Evolutionary conservation across 169 alveolate genomes (phyloP).

Genomic region (Plasmodium ovale): DNA sequence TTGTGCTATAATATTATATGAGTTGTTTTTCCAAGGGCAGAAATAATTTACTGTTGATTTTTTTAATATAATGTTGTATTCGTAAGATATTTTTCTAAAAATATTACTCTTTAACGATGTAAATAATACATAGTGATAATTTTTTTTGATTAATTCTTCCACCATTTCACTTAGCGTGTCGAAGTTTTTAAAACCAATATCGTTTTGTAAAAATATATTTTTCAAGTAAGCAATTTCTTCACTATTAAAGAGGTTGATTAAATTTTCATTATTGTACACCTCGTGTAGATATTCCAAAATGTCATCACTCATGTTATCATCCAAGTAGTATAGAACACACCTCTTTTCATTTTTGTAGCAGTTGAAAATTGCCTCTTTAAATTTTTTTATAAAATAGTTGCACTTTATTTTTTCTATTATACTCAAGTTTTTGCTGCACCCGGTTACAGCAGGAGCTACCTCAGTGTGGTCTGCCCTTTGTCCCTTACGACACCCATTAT

Average conservation of each 20-base stretch:
- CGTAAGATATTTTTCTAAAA: slow-evolving; percentile 67
- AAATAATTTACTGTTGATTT: slow-evolving; percentile 73
- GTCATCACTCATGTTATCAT: slow-evolving; percentile 67
- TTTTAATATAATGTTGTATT: slow-evolving; percentile 54
- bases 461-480: not conserved
- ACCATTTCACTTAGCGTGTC: slow-evolving; percentile 55
- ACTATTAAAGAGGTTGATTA: slow-evolving; percentile 66
- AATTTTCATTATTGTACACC: slow-evolving; percentile 55
- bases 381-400: slow-evolving; percentile 67
- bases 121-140: slow-evolving; percentile 70
- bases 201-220: slow-evolving; percentile 60
- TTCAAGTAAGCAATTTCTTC: slow-evolving; percentile 74
- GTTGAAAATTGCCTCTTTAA: slow-evolving; percentile 70
- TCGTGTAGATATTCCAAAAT: slow-evolving; percentile 73
- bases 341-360: slow-evolving; percentile 74
- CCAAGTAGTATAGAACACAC: slow-evolving; percentile 62
- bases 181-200: slow-evolving; percentile 33
- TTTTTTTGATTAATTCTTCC: slow-evolving; percentile 56
- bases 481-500: no score
- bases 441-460: not conserved
- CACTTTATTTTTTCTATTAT: slow-evolving; percentile 63
- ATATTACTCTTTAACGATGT: slow-evolving; percentile 57
- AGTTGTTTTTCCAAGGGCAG: slow-evolving; percentile 52
- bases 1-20: slow-evolving; percentile 68
- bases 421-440: slow-evolving; percentile 14